Base-by-base conservation (phyloP, 208 protist species). In the Trypanosoma rangeli region DNA sequence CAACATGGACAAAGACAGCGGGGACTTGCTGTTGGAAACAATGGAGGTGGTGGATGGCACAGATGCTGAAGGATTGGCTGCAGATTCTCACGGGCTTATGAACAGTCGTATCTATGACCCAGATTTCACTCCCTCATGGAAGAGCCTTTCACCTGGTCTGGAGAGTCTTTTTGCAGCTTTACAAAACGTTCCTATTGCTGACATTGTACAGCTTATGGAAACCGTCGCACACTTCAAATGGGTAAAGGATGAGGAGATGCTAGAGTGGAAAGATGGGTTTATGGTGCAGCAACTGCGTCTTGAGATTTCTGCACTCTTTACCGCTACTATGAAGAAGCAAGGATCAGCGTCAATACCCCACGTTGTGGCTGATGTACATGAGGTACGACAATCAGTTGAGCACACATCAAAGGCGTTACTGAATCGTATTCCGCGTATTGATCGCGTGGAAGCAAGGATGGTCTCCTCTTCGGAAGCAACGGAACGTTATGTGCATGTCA, bases 171-270 rank as follows among this genome's bases (percentile, higher is more conserved):
- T 54, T 55, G 55, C 39, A n/a, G 24, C 0, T 31, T 35, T 72
- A 28, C 66, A 74, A 29, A 9, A 33, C 44, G 18, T 62, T 0
- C 33, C 67, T 3, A 55, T 63, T 5, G 35, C 68, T 18, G 73
- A 76, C 24, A 58, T 82, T 44, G 42, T 81, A 35, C 60, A 64
- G n/a, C 54, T 85, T 5, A 18, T 73, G 24, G 64, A 82, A 31
- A 82, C 80, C 15, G 50, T 85, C 0, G 60, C 57, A 15, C 74
- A 78, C 61, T 85, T 85, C 62, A 80, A 81, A 62, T 85, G 80
- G 80, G 28, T 73, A 33, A 80, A 82, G 62, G 80, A 85, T 60
- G 73, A 75, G 24, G 35, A 68, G 20, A 12, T 58, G 10, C 3
- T 74, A 7, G 46, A 52, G 3, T 70, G 58, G 66, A 35, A 24